Conservation (phyloP, 192 early-diverging fungal genomes). For the Gaertneriomyces sp. region DNA sequence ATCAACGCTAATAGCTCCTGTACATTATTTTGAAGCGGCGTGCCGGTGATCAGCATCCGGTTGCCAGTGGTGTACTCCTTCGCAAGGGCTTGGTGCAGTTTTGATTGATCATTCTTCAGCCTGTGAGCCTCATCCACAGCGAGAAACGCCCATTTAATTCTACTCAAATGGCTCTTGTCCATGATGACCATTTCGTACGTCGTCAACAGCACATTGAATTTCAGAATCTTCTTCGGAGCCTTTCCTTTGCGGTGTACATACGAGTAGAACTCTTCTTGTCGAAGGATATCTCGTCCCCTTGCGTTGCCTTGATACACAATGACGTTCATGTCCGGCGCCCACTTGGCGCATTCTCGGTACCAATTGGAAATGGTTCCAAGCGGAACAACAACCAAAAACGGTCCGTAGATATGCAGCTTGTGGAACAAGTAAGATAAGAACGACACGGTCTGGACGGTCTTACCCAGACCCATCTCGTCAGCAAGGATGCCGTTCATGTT, state of each 20-base stretch:
- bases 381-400: slow-evolving; percentile 94
- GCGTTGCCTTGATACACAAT: slow-evolving; percentile 86
- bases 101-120: slow-evolving; percentile 91
- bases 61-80: slow-evolving; percentile 83
- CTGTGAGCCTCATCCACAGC: slow-evolving; percentile 98
- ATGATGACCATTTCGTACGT: slow-evolving; percentile 94
- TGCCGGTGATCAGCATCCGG: slow-evolving; percentile 94
- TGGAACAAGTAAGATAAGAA: slow-evolving; percentile 89
- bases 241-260: slow-evolving; percentile 27
- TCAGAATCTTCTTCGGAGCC: slow-evolving; percentile 41
- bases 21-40: slow-evolving; percentile 97
- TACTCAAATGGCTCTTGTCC: slow-evolving; percentile 75
- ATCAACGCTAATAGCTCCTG: slow-evolving; percentile 89
- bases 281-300: slow-evolving; percentile 75
- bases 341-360: slow-evolving; percentile 92
- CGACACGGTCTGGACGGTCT: slow-evolving; percentile 95
- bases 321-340: slow-evolving; percentile 93
- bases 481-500: slow-evolving; percentile 97
- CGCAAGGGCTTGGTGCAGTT: slow-evolving; percentile 83
- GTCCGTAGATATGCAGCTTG: slow-evolving; percentile 79
- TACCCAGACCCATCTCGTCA: slow-evolving; percentile 88
- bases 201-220: slow-evolving; percentile 91
- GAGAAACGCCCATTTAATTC: slow-evolving; percentile 88
- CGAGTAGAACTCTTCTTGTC: slow-evolving; percentile 91
- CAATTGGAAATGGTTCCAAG: slow-evolving; percentile 92